Base-by-base conservation (phyloP, 257 asterid species). In the Mentha longifolia region DNA sequence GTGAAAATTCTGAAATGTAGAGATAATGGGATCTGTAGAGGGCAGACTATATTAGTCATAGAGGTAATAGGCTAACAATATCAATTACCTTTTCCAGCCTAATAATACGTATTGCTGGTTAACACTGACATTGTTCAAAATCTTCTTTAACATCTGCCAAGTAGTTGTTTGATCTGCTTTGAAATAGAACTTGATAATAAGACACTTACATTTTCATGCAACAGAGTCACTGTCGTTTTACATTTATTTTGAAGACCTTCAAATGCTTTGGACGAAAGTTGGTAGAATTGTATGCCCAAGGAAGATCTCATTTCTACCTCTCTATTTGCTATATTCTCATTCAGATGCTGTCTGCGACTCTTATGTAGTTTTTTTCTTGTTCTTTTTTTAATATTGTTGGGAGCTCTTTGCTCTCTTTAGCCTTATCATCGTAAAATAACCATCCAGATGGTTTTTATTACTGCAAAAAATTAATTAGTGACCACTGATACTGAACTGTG, bases 251-350 rank as follows among this genome's bases (percentile, higher is more conserved):
- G 20, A 22, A 20, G 50, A 19, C 20, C 7, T 6, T 52, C n/a
- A 22, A 54, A 37, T 52, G 73, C 52, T 39, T n/a, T 52, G 39
- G 39, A 35, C 9, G 25, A 14, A 35, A 13, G 63, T n/a, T 20
- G 4, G 62, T 19, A n/a, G 62, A 25, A n/a, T 22, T 67, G 28
- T 4, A 58, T 58, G 35, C 35, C 14, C 49, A 4, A 46, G 35
- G 57, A 37, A 19, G 14, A 33, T 60, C n/a, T 71, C 39, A 30
- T 46, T 64, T 64, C 19, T 22, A 43, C 13, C 66, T 57, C 61
- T 66, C 10, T 55, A 39, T 55, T 25, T 63, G 33, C 33, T 55
- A 17, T 49, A 6, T n/a, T 68, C 71, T 69, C 33, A 54, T 76
- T 55, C 25, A 25, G 39, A 13, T 51, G 31, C 39, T 57, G 28